Evolutionary conservation across 2,329 filamentous ascomycete genomes (phyloP), one percentile per base, ranked within the genome.

Genomic region (Alternaria alternata): DNA sequence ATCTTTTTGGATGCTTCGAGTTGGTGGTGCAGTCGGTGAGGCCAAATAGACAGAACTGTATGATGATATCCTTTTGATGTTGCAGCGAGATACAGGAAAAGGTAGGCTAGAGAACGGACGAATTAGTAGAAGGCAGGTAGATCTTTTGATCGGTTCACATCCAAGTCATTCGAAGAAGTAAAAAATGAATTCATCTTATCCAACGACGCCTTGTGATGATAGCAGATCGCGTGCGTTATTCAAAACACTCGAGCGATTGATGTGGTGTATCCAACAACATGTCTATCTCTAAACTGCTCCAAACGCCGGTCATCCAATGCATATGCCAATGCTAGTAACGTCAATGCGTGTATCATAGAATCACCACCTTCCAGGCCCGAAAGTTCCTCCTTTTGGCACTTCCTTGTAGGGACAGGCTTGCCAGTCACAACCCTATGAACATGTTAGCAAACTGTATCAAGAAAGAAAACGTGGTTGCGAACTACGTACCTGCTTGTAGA

Each of bases 341-440:
- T 38, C 46, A 49, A 49, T 36, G 32, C 32, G 20, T 49, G 32
- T 49, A 20, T 36, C 30, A 26, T 30, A 3, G 5, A 32, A 54
- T 62, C 47, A 68, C 75, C 74, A 78, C 16, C 61, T 62, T 4
- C 64, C 48, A n/a, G 77, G 77, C 11, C 77, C 77, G 64, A 79
- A 79, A 6, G 61, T 71, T 8, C 68, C 61, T 4, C 76, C 76
- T 7, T 75, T 63, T 3, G 71, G 69, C 5, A 95, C 84, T 0
- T 78, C 84, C 56, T 83, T 87, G 73, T 90, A 94, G 1, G 91
- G 80, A 75, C 92, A 95, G 43, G 91, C 92, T 75, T 89, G 84
- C 91, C 92, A 95, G 80, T 95, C 92, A 76, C 92, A 95, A 20
- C 92, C 92, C 77, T 83, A 57, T 4, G 28, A 3, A 7, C 6